Conservation (phyloP, 345 rosid species). For the Citrus unshiu region DNA sequence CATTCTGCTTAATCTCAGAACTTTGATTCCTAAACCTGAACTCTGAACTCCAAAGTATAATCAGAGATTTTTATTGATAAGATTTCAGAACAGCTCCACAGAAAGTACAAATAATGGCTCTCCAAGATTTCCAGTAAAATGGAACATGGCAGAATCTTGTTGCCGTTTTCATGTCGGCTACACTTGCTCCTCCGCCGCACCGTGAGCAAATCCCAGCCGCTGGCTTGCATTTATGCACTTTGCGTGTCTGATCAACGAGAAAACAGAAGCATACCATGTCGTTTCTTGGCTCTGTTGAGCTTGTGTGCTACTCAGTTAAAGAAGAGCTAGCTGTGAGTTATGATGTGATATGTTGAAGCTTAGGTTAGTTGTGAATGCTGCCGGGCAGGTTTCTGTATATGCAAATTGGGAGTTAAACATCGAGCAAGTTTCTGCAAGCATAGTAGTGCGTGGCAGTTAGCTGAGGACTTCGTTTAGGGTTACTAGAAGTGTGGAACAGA, state of each 20-base stretch:
- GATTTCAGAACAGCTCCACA: conserved; percentile 87
- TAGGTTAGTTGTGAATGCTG: neutral
- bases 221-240: conserved; percentile 75
- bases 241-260: conserved; percentile 79
- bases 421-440: neutral
- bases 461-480: neutral
- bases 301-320: no score
- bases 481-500: neutral
- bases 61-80: conserved; percentile 31
- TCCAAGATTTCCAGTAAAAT: conserved; percentile 85
- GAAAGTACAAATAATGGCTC: conserved; percentile 74
- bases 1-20: neutral
- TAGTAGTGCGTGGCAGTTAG: neutral
- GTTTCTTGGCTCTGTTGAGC: no score
- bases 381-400: neutral
- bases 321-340: neutral
- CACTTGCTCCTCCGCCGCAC: conserved; percentile 96
- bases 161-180: conserved; percentile 88
- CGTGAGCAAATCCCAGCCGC: conserved; percentile 85
- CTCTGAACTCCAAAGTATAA: neutral
- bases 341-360: neutral
- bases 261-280: conserved; percentile 75
- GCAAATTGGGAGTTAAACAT: neutral
- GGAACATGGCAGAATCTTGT: conserved; percentile 82
- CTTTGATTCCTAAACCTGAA: neutral